Percentiles rank a stretch among this genome's conserved stretches.
phyloP scores from a whole-genome alignment of 2,329 filamentous ascomycete genomes.

The Cladosporium austrohemisphaericum region DNA sequence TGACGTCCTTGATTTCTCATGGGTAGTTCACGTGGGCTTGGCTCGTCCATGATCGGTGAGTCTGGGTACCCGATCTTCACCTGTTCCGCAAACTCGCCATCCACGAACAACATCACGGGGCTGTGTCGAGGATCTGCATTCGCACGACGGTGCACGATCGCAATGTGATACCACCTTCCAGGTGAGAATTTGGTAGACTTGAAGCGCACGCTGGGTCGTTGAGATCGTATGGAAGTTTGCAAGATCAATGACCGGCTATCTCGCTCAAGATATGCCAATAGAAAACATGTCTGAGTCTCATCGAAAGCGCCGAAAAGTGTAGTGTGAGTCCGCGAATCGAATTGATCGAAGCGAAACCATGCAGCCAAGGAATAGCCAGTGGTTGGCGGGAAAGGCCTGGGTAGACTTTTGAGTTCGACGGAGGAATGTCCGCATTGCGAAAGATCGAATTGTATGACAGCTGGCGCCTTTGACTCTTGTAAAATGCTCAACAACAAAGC shows the following conservation, averaged over 20 bases:
- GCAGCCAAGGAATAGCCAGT: slow-evolving; percentile 82
- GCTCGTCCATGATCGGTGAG: slow-evolving; percentile 53
- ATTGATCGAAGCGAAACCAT: slow-evolving; percentile 85
- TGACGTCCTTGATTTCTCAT: slow-evolving; percentile 37
- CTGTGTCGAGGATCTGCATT: slow-evolving; percentile 28
- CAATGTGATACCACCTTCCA: slow-evolving; percentile 87
- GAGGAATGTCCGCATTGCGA: slow-evolving; percentile 84
- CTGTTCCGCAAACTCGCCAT: slow-evolving; percentile 92
- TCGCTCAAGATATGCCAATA: slow-evolving; percentile 89
- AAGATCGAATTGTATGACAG: slow-evolving; percentile 91
- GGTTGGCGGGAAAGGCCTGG: slow-evolving; percentile 78
- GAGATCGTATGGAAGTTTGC: slow-evolving; percentile 86
- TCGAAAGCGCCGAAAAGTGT: slow-evolving; percentile 96
- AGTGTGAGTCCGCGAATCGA: slow-evolving; percentile 80
- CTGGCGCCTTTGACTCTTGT: slow-evolving; percentile 68
- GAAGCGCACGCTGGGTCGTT: slow-evolving; percentile 87
- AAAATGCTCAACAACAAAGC: slow-evolving; percentile 73
- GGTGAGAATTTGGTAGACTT: slow-evolving; percentile 74
- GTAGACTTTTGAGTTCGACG: slow-evolving; percentile 82
- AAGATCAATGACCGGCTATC: slow-evolving; percentile 92
- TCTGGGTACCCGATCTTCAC: slow-evolving; percentile 83
- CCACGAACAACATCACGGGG: slow-evolving; percentile 75
- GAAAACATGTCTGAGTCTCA: slow-evolving; percentile 83
- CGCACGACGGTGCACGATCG: slow-evolving; percentile 67
- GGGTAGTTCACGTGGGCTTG: slow-evolving; percentile 6